phyloP scores from a whole-genome alignment of 768 basidiomycete species.

The Tephrocybe sp. region DNA sequence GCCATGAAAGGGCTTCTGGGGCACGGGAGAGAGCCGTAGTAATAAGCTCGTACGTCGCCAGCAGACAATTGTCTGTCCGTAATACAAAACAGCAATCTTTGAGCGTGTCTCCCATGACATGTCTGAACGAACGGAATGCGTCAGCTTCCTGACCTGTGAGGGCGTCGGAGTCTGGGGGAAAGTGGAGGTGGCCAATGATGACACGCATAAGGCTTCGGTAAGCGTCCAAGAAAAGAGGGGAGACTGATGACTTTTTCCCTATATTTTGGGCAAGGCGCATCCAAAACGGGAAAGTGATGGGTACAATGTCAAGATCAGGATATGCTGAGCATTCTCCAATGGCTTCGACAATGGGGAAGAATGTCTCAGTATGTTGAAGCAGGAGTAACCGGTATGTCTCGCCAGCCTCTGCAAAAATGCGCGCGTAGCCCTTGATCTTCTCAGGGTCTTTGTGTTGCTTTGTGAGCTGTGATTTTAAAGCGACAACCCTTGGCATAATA shows the following conservation, averaged over 20 bases:
- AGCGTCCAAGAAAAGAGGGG: slow-evolving; percentile 77
- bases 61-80: slow-evolving; percentile 79
- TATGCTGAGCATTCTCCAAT: slow-evolving; percentile 92
- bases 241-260: slow-evolving; percentile 68
- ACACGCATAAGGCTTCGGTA: slow-evolving; percentile 82
- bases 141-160: slow-evolving; percentile 85
- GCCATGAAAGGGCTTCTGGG: slow-evolving; percentile 71
- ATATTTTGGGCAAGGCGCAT: slow-evolving; percentile 92
- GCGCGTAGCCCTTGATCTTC: slow-evolving; percentile 83
- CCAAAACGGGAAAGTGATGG: slow-evolving; percentile 98
- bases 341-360: slow-evolving; percentile 93
- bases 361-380: slow-evolving; percentile 85
- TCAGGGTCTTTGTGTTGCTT: slow-evolving; percentile 76
- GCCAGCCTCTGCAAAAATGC: slow-evolving; percentile 95
- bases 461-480: slow-evolving; percentile 59
- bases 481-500: slow-evolving; percentile 84
- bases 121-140: slow-evolving; percentile 91
- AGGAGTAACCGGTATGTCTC: slow-evolving; percentile 91
- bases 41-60: slow-evolving; percentile 79
- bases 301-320: slow-evolving; percentile 91
- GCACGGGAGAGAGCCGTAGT: slow-evolving; percentile 65
- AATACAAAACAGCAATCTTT: slow-evolving; percentile 98
- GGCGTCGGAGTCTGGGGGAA: slow-evolving; percentile 68
- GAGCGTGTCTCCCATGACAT: slow-evolving; percentile 98
- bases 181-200: slow-evolving; percentile 88